These are phyloP conservation scores for Macrocystidia cucumis DNA, from an alignment of 1,284 basidiomycete species.

Conservation along the genomic window DNA sequence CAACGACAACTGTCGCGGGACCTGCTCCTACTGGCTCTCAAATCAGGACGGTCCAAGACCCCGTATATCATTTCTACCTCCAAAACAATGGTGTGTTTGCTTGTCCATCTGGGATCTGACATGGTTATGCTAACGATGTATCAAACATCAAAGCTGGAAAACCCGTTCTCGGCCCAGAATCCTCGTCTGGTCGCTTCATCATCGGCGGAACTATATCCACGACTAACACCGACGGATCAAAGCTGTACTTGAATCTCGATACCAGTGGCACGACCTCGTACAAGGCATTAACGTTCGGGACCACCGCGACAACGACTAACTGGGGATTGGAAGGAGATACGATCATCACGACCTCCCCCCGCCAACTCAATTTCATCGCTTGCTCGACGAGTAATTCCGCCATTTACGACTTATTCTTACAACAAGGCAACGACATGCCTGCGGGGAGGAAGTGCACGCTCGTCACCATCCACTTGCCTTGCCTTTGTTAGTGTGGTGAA, in stretches of 20 bases:
- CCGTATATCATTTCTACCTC: slow-evolving; percentile 51
- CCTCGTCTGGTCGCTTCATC: slow-evolving; percentile 42
- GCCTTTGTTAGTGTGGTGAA: slow-evolving; percentile 31
- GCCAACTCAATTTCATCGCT: slow-evolving; percentile 50
- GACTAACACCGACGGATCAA: slow-evolving; percentile 30
- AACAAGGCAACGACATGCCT: slow-evolving; percentile 44
- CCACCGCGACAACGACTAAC: slow-evolving; percentile 40
- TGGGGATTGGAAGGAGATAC: slow-evolving; percentile 57
- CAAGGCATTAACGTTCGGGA: slow-evolving; percentile 37
- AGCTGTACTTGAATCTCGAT: slow-evolving; percentile 41
- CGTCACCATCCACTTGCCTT: slow-evolving; percentile 44
- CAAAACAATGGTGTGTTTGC: slow-evolving; percentile 35
- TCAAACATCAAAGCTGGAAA: slow-evolving; percentile 25
- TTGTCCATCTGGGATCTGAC: not conserved
- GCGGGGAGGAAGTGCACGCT: slow-evolving; percentile 33
- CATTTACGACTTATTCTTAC: slow-evolving; percentile 40
- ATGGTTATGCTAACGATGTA: not conserved
- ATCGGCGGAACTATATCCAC: slow-evolving; percentile 40
- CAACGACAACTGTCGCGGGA: slow-evolving; percentile 32
- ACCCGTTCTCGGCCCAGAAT: slow-evolving; percentile 45
- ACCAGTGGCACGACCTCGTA: slow-evolving; percentile 36
- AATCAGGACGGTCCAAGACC: slow-evolving; percentile 44
- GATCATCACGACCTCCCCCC: slow-evolving; percentile 42
- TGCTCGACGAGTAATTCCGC: slow-evolving; percentile 34
- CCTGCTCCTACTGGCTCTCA: slow-evolving; percentile 43